Evolutionary conservation across 164 flowering plant species (phyloP).

Genomic region (Saururus chinensis): DNA sequence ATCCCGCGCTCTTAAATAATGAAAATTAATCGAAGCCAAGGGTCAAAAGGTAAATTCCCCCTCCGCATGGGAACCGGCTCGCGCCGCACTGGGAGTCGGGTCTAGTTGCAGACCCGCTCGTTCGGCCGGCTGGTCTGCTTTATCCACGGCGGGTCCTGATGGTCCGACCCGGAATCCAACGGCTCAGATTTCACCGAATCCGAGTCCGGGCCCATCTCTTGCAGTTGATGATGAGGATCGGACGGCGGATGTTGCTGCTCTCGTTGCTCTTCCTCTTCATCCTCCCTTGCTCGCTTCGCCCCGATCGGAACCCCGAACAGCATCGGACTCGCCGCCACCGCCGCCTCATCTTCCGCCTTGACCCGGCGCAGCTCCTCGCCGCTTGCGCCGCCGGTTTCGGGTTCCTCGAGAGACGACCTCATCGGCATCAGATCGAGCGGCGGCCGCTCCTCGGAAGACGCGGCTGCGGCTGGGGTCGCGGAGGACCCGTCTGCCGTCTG

Average conservation of each 20-base stretch:
- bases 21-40: too few relatives aligned
- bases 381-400: slow-evolving; percentile 3
- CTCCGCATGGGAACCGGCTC: too few relatives aligned
- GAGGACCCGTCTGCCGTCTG: neutral
- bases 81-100: too few relatives aligned
- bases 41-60: too few relatives aligned
- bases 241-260: neutral
- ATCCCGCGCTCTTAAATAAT: too few relatives aligned
- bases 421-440: slow-evolving; percentile 39
- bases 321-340: slow-evolving; percentile 40
- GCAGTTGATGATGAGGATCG: neutral
- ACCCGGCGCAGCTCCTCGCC: slow-evolving; percentile 6
- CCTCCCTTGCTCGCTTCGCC: slow-evolving; percentile 16
- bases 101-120: too few relatives aligned
- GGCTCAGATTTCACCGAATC: slow-evolving; percentile 42
- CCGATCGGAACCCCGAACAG: slow-evolving; percentile 6
- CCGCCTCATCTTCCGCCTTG: slow-evolving; percentile 30
- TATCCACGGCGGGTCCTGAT: slow-evolving; percentile 28
- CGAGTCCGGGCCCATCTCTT: neutral
- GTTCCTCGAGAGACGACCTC: slow-evolving; percentile 18
- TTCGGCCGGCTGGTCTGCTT: too few relatives aligned
- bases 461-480: slow-evolving; percentile 11
- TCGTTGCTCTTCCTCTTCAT: neutral
- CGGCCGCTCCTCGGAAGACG: slow-evolving; percentile 9
- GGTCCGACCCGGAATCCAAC: slow-evolving; percentile 22